Evolutionary conservation across 371 early-diverging fungal species (phyloP).

Genomic region (Rhizomucor pusillus): DNA sequence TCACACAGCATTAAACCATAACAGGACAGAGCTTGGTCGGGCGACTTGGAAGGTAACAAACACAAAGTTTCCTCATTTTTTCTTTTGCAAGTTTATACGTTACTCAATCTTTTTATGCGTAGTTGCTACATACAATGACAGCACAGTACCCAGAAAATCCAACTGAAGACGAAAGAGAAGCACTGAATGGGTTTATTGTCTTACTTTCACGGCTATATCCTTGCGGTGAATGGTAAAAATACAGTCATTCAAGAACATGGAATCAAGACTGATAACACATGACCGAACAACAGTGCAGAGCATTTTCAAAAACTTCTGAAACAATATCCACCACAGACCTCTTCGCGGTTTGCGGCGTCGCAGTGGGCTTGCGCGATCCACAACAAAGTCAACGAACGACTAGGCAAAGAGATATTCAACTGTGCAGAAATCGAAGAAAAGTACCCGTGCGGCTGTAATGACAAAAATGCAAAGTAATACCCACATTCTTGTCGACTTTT

Average conservation of each 20-base stretch:
- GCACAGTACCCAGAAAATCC: constrained; percentile 91
- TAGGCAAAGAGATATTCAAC: constrained; percentile 88
- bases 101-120: background rate
- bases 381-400: constrained; percentile 93
- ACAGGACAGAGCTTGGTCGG: constrained; percentile 83
- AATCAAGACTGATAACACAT: too few relatives aligned
- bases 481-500: too few relatives aligned
- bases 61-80: too few relatives aligned
- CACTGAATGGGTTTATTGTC: constrained; percentile 77
- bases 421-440: constrained; percentile 81
- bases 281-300: constrained; percentile 59
- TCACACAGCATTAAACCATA: background rate
- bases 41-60: constrained; percentile 68
- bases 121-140: constrained; percentile 97
- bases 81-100: too few relatives aligned
- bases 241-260: background rate
- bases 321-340: constrained; percentile 83
- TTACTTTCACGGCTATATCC: constrained; percentile 93
- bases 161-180: constrained; percentile 73
- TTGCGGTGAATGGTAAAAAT: constrained; percentile 94
- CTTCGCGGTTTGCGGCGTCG: constrained; percentile 71
- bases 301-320: constrained; percentile 84
- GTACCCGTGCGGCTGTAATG: constrained; percentile 91
- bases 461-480: constrained; percentile 6
- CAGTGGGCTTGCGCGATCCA: constrained; percentile 96